These are phyloP conservation scores for Actinomucor elegans DNA, from an alignment of 371 early-diverging fungal genomes.

Conservation along the genomic window DNA sequence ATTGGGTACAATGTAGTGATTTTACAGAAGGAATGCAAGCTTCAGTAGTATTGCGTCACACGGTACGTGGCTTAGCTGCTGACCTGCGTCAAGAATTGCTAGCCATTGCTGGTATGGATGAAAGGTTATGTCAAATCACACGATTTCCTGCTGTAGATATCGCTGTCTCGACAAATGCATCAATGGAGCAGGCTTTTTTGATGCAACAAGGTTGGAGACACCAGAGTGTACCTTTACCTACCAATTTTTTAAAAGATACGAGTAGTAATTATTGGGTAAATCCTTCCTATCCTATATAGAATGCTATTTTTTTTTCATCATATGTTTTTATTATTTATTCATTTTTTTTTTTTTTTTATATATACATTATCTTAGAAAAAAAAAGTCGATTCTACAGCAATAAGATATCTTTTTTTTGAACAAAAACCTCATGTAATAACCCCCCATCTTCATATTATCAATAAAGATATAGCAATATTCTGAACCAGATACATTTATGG, in stretches of 20 bases:
- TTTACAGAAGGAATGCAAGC: constrained; percentile 81
- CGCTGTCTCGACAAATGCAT: neutral
- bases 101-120: constrained; percentile 32
- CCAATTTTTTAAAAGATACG: no score
- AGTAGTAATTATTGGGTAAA: constrained; percentile 12
- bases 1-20: constrained; percentile 75
- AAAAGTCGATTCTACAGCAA: no score
- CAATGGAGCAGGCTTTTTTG: constrained; percentile 17
- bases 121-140: constrained; percentile 34
- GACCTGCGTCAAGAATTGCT: constrained; percentile 54
- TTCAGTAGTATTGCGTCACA: constrained; percentile 59
- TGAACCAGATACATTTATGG: no score
- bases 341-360: neutral
- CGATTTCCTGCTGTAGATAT: constrained; percentile 23
- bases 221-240: constrained; percentile 30
- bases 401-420: no score
- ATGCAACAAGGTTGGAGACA: constrained; percentile 7
- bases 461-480: no score
- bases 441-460: no score
- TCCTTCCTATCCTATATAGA: constrained; percentile 13
- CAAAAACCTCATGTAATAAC: no score
- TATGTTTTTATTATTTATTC: no score
- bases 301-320: neutral
- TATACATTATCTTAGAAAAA: no score
- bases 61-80: constrained; percentile 59